Base-by-base conservation (phyloP, 2,329 filamentous ascomycete genomes). In the Epichloe typhina region DNA sequence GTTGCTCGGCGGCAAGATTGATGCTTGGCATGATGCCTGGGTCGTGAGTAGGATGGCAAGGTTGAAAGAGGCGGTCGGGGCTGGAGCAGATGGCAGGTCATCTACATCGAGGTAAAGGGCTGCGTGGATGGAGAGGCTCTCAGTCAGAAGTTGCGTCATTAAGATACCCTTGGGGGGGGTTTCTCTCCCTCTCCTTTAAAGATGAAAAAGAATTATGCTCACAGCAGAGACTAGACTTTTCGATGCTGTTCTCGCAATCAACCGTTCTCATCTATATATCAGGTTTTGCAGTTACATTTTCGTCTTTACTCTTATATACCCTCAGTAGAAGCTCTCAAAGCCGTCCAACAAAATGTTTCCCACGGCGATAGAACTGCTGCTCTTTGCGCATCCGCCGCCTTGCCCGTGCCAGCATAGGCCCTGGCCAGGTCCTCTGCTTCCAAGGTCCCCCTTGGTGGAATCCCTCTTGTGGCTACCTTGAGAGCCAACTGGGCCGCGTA, bases 1-100 rank as follows among this genome's bases (percentile, higher is more conserved):
- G n/a, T 62, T 95, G 2, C 67, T 96, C n/a, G 93, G 93, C 2
- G 93, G 93, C 0, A 94, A 87, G 69, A 77, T 97, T 43, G 89
- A 96, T 50, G 72, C 72, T 0, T 79, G 89, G 74, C 87, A 97
- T 61, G 83, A 80, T 62, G 74, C 74, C 7, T 97, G 91, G 91
- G 74, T 75, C 45, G 79, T 82, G 13, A 80, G 80, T 2, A 76
- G 86, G 55, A 82, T 95, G 64, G 75, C 74, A 46, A 77, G 79
- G 55, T 65, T 97, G 53, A 82, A 80, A 62, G 76, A 78, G 47
- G 77, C 74, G 12, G 76, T 83, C 17, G 71, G 56, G 37, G 42
- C 53, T 12, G 23, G 15, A 11, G n/a, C 23, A 23, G n/a, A 52
- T 5, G 44, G 36, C 33, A 48, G 40, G 17, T 23, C 50, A 19